Evolutionary conservation across 345 rosid species (phyloP).

Genomic region (Toxicodendron radicans): DNA sequence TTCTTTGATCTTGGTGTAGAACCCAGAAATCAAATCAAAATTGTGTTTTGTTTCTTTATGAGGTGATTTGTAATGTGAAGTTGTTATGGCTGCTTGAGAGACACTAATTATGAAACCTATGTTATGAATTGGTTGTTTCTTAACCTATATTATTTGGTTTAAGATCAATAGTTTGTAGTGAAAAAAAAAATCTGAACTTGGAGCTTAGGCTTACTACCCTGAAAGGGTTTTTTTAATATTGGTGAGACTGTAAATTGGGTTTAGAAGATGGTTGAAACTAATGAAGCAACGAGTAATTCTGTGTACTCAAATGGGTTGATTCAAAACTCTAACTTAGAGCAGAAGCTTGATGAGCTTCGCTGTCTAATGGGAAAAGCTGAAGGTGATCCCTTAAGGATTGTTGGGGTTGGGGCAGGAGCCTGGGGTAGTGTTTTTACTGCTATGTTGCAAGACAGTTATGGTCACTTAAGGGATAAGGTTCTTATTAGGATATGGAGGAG

Average conservation of each 20-base stretch:
- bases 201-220: constrained; percentile 13
- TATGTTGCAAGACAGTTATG: constrained; percentile 82
- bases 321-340: constrained; percentile 54
- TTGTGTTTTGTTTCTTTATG: constrained; percentile 3
- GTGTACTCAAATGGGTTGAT: constrained; percentile 46
- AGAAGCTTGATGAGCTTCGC: constrained; percentile 85
- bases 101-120: neutral
- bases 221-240: constrained; percentile 9
- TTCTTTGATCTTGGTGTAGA: constrained; percentile 15
- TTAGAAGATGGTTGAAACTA: constrained; percentile 47
- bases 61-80: constrained; percentile 16
- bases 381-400: constrained; percentile 83
- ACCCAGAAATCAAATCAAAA: constrained; percentile 1
- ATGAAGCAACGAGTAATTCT: constrained; percentile 31
- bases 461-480: constrained; percentile 83
- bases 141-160: constrained; percentile 16
- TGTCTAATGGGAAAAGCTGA: constrained; percentile 65
- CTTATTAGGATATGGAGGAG: constrained; percentile 94
- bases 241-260: neutral
- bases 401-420: constrained; percentile 94
- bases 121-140: neutral
- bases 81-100: neutral
- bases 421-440: constrained; percentile 98
- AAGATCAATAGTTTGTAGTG: neutral
- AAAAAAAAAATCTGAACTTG: constrained; percentile 1